Evolutionary conservation across 768 basidiomycete genomes (phyloP).

Genomic region (Psilocybe cyanescens): DNA sequence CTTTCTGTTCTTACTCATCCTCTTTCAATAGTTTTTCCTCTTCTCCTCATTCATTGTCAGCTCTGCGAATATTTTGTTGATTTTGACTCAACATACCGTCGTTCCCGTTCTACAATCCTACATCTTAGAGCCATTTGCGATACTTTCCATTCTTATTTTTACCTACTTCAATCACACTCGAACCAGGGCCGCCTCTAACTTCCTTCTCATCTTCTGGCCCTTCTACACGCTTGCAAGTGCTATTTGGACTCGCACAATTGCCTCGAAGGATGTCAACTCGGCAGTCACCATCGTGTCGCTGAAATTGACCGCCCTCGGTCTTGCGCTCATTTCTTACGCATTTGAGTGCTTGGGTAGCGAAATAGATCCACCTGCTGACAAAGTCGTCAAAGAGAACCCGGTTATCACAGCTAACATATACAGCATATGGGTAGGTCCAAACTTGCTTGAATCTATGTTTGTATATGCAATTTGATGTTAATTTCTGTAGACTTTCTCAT

Average conservation of each 20-base stretch:
- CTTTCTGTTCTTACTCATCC: conserved; percentile 1
- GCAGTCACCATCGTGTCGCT: conserved; percentile 42
- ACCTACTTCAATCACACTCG: conserved; percentile 74
- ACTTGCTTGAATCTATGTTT: background rate
- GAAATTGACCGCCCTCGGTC: conserved; percentile 41
- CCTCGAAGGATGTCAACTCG: conserved; percentile 33
- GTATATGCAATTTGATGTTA: background rate
- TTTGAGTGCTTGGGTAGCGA: conserved; percentile 78
- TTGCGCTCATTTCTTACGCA: conserved; percentile 59
- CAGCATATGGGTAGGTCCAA: conserved; percentile 62
- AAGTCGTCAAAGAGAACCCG: conserved; percentile 63
- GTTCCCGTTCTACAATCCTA: conserved; percentile 55
- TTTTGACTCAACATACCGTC: conserved; percentile 35
- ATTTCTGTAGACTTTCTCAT: conserved; percentile 66
- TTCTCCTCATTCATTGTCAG: conserved; percentile 51
- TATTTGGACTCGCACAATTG: conserved; percentile 65
- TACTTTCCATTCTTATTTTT: conserved; percentile 51
- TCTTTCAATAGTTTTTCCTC: conserved; percentile 46
- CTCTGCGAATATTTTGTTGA: conserved; percentile 41
- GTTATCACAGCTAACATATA: conserved; percentile 79
- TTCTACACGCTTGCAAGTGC: conserved; percentile 51
- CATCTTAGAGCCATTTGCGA: conserved; percentile 59
- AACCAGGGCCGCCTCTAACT: conserved; percentile 68
- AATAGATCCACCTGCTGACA: conserved; percentile 36
- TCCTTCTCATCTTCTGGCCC: conserved; percentile 86